Conservation (phyloP, 257 asterid species). For the Solanum chiquidenum region DNA sequence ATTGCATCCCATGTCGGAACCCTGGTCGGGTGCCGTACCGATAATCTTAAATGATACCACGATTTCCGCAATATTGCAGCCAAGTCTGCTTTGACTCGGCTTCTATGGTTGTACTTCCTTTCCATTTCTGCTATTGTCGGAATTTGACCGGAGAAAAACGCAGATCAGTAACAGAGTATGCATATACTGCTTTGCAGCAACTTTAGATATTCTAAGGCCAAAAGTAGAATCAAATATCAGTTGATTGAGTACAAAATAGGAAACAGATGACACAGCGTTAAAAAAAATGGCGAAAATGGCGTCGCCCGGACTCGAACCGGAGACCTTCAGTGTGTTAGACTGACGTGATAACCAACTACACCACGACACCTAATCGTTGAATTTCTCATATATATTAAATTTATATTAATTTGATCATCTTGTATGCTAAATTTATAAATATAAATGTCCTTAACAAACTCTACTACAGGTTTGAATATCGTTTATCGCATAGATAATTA, state of each 20-base stretch:
- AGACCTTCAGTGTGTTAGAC: conserved; percentile 90
- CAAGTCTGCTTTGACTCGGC: conserved; percentile 44
- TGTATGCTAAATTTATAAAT: neutral
- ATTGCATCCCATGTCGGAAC: conserved; percentile 92
- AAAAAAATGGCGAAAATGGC: conserved; percentile 39
- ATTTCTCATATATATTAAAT: neutral
- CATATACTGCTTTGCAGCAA: neutral
- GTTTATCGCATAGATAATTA: neutral
- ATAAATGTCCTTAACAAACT: neutral
- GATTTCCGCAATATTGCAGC: conserved; percentile 50
- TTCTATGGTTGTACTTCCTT: neutral
- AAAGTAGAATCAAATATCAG: neutral
- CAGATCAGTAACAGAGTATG: neutral
- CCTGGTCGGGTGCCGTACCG: conserved; percentile 71
- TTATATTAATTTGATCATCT: neutral
- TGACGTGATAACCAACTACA: conserved; percentile 90
- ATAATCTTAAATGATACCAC: conserved; percentile 77
- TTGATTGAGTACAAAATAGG: neutral
- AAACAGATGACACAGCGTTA: neutral
- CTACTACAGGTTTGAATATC: neutral
- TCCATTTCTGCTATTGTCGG: neutral
- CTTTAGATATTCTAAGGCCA: neutral
- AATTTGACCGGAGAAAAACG: neutral
- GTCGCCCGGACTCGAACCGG: conserved; percentile 77
- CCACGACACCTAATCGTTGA: conserved; percentile 34